Evolutionary conservation across 352 stramenopile species (phyloP).

Genomic region (Phytophthora brassicae): DNA sequence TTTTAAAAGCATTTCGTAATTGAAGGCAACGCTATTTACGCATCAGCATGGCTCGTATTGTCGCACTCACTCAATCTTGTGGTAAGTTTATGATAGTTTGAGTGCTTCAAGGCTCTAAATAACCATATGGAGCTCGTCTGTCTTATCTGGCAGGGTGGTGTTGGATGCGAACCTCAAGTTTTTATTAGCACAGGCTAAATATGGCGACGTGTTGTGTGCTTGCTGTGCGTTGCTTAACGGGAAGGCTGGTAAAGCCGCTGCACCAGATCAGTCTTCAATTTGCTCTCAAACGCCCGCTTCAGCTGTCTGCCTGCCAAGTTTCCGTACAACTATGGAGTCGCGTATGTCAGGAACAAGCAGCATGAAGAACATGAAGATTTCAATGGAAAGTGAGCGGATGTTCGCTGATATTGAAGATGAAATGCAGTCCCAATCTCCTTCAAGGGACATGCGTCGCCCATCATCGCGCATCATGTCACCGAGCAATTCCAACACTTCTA

Average conservation of each 20-base stretch:
- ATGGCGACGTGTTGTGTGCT: conserved; percentile 3
- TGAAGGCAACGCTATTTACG: conserved; percentile 16
- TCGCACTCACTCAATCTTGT: not conserved
- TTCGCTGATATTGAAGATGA: conserved; percentile 79
- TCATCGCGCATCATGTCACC: conserved; percentile 66
- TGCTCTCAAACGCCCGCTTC: conserved; percentile 20
- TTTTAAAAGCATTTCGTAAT: conserved; percentile 33
- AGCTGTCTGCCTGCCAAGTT: conserved; percentile 1
- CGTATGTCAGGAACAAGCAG: conserved; percentile 56
- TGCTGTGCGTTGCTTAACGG: conserved; percentile 1
- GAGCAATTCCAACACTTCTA: conserved; percentile 46
- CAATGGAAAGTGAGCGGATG: conserved; percentile 80
- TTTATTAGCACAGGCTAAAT: conserved; percentile 20
- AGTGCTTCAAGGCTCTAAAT: conserved; percentile 11
- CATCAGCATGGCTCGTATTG: not conserved
- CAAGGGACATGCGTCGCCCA: conserved; percentile 57
- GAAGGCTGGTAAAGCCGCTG: conserved; percentile 15
- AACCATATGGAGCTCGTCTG: not conserved
- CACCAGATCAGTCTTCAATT: conserved; percentile 30
- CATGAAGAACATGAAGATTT: conserved; percentile 86
- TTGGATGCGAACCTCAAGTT: conserved; percentile 14
- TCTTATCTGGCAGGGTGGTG: conserved; percentile 15
- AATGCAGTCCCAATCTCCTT: conserved; percentile 47
- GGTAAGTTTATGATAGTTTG: not conserved
- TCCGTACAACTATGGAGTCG: conserved; percentile 50